Evolutionary conservation across 495 filamentous ascomycete genomes (phyloP), one percentile per base, ranked within the genome.

Genomic region (Aspergillus olivimuriae): DNA sequence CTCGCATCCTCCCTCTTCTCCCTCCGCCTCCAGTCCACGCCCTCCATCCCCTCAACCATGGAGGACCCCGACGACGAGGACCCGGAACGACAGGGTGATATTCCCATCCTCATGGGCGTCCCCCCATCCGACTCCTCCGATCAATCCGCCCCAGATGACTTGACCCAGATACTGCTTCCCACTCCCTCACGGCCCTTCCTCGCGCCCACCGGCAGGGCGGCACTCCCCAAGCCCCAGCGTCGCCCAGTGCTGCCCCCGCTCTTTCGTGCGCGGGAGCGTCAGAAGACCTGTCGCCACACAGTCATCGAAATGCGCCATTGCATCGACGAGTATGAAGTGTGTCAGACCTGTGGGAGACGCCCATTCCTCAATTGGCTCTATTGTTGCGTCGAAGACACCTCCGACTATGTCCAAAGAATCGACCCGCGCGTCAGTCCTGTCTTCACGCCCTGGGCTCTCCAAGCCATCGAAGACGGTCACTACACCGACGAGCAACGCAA

Each of bases 361-460:
- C 69, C 77, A 4, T 50, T 62, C 11, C 68, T 77, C 34, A 79
- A 82, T 20, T 88, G 78, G 76, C 62, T 89, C 16, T 89, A 84
- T 47, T 56, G 66, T 33, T 89, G 86, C 55, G 73, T 66, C 4
- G 70, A 79, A 50, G 83, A 88, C 52, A 51, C 46, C 12, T 47
- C 57, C 15, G 47, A 51, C 16, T 53, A 45, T 38, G 51, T 51
- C 15, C 38, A 41, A 22, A 37, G 34, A 16, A 32, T 43, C 8
- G 42, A 45, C 44, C 62, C 47, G 46, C 64, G 18, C 39, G 55
- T 26, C 57, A 69, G 43, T 47, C 43, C 50, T 50, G 68, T 57
- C 35, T 54, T 67, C 16, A 62, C 53, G 42, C 51, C 51, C 7
- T 69, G 60, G 55, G 53, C 71, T 1, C 55, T 66, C 14, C 53